Base-by-base conservation (phyloP, 2,329 filamentous ascomycete genomes). In the Coniosporium uncinatum region DNA sequence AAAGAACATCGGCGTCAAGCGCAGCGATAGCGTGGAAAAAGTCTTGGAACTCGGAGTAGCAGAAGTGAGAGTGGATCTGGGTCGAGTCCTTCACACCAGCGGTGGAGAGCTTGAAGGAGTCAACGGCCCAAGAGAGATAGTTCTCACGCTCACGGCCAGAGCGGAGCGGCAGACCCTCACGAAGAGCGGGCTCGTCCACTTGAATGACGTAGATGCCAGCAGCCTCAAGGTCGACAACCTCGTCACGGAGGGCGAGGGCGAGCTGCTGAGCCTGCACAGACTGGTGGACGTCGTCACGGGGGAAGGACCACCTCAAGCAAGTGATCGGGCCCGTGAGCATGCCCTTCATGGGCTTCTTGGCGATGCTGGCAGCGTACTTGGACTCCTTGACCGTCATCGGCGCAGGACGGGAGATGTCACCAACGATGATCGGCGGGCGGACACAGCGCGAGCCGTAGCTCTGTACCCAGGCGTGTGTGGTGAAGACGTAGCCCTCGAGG, bases 11-110 rank as follows among this genome's bases (percentile, higher is more conserved):
- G 49, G 93, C 91, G 66, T 98, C 93, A 51, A 98, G 85, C 47
- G 93, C 91, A 52, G 93, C 88, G 58, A 98, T 98, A 73, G 93
- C 93, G 74, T 97, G 88, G 89, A 98, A 98, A 81, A 98, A 98
- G 79, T 98, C 93, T 76, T 98, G 93, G 88, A 98, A 98, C 80
- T 98, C 93, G 40, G 93, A 97, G 84, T 98, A 98, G 73, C 93
- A 98, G 87, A 98, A 98, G 79, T 98, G 93, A 50, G 90, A 96
- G 85, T 98, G 93, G 69, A 98, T 96, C 80, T 98, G 93, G 54
- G 93, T 98, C 45, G 85, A 87, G 70, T 98, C 88, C 73, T 89
- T 74, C 47, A 98, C 91, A 67, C 89, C 93, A 46, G 89, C 83
- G 57, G 90, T 94, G 52, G 91, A 83, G 54, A 98, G 88, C 67